Evolutionary conservation across 331 rosid genomes (phyloP).

Genomic region (Arachis monticola): DNA sequence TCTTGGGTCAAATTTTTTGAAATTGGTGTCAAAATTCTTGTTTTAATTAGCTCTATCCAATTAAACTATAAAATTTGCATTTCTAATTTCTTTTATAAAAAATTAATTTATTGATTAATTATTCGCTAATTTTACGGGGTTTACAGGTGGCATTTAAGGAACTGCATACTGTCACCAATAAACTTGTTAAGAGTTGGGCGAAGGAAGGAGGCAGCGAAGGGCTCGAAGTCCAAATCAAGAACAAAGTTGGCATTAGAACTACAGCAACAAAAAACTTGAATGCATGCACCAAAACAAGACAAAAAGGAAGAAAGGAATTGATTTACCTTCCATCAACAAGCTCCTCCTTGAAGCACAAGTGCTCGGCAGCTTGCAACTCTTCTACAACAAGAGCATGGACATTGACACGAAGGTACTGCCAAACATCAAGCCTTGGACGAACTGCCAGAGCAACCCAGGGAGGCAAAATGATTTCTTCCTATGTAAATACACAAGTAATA

Average conservation of each 20-base stretch:
- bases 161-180: conserved; percentile 95
- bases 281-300: neutral
- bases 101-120: too few relatives aligned
- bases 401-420: conserved; percentile 93
- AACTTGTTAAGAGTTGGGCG: conserved; percentile 94
- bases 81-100: too few relatives aligned
- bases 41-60: too few relatives aligned
- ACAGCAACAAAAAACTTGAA: conserved; percentile 18
- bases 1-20: too few relatives aligned
- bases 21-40: too few relatives aligned
- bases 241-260: conserved; percentile 86
- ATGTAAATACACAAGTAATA: neutral
- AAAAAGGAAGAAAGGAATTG: neutral
- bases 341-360: conserved; percentile 86
- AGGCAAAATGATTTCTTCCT: conserved; percentile 92
- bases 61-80: too few relatives aligned
- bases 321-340: conserved; percentile 94
- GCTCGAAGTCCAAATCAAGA: conserved; percentile 97
- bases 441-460: conserved; percentile 98
- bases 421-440: conserved; percentile 98
- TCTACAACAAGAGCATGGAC: conserved; percentile 87
- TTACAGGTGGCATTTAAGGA: conserved; percentile 91
- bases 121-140: conserved; percentile 54
- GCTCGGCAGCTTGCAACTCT: conserved; percentile 78
- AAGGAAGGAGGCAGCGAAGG: conserved; percentile 83